Evolutionary conservation across 257 asterid species (phyloP), one percentile per base, ranked within the genome.

Genomic region (Petunia axillaris): DNA sequence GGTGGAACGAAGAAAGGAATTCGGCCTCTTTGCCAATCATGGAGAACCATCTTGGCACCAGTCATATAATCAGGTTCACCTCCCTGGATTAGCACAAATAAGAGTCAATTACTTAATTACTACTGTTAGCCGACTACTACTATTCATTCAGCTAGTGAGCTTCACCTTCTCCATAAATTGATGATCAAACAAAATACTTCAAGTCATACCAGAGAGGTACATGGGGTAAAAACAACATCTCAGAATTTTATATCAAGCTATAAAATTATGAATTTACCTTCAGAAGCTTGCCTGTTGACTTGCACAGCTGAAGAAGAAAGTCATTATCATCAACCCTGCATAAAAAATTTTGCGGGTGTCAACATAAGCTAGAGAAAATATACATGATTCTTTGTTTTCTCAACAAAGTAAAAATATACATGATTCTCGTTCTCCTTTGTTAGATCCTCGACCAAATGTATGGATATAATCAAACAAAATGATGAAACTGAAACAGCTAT

Each of bases 21-120:
- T 81, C 85, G 91, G 65, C 98, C 98, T 82, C 99, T 92, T 84
- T 92, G 99, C 98, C 98, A 92, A 79, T 95, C 97, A 53, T 93
- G 98, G 64, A 95, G 98, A 75, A 95, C 79, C 95, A 95, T 90
- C 94, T 93, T 95, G 41, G 95, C 97, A 80, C 89, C 97, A 10
- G 98, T 93, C 91, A 71, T 93, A 60, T 84, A 85, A 81, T 95
- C 98, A 1, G 99, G 98, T 82, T 95, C 99, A 9, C 99, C 99
- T 48, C 99, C 99, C 99, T 95, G 81, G 3, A 38, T 25, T 68
- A 82, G 11, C 59, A 25, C 14, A 79, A 74, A 64, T 15, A 57
- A 62, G 38, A 40, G 44, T 8, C 58, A n/a, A 5, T 13, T 35
- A 76, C 2, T 41, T 2, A 14, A 40, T 8, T 52, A 43, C 40